phyloP scores from a whole-genome alignment of 2,329 filamentous ascomycete genomes.

The Raffaelea albimanens region DNA sequence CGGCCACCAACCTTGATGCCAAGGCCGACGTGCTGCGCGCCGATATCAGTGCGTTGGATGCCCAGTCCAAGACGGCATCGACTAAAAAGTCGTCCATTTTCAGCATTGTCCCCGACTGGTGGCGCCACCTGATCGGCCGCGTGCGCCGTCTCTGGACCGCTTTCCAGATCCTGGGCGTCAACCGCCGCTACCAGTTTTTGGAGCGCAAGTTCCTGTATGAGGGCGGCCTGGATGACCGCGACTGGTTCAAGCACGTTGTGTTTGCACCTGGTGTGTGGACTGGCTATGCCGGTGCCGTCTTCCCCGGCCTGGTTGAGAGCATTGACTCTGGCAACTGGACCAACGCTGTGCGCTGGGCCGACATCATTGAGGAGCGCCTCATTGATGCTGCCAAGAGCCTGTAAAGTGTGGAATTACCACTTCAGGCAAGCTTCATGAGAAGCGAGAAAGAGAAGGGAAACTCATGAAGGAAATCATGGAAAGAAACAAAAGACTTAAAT shows the following conservation, averaged over 20 bases:
- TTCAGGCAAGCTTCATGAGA: too few relatives aligned
- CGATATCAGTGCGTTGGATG: neutral
- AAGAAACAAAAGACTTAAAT: too few relatives aligned
- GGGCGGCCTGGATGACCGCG: slow-evolving; percentile 65
- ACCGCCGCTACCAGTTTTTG: slow-evolving; percentile 73
- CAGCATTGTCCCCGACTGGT: slow-evolving; percentile 50
- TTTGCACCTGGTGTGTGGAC: slow-evolving; percentile 71
- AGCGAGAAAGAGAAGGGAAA: too few relatives aligned
- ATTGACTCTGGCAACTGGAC: slow-evolving; percentile 50
- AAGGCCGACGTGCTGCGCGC: slow-evolving; percentile 26
- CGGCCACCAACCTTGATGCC: slow-evolving; percentile 36
- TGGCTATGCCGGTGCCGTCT: slow-evolving; percentile 70
- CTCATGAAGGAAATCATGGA: too few relatives aligned
- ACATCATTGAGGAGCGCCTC: slow-evolving; percentile 46
- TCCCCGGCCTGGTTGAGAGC: slow-evolving; percentile 52
- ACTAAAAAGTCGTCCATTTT: neutral
- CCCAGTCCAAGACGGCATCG: neutral
- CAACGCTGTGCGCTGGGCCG: slow-evolving; percentile 49
- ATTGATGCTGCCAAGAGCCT: slow-evolving; percentile 33
- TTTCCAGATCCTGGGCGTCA: slow-evolving; percentile 35
- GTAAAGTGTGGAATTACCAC: too few relatives aligned
- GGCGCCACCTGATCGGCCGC: slow-evolving; percentile 48
- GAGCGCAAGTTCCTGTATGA: slow-evolving; percentile 73
- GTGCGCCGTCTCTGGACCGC: slow-evolving; percentile 36
- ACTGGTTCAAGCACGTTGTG: slow-evolving; percentile 68